Evolutionary conservation across 345 rosid genomes (phyloP), one percentile per base, ranked within the genome.

Genomic region (Salix arbutifolia): DNA sequence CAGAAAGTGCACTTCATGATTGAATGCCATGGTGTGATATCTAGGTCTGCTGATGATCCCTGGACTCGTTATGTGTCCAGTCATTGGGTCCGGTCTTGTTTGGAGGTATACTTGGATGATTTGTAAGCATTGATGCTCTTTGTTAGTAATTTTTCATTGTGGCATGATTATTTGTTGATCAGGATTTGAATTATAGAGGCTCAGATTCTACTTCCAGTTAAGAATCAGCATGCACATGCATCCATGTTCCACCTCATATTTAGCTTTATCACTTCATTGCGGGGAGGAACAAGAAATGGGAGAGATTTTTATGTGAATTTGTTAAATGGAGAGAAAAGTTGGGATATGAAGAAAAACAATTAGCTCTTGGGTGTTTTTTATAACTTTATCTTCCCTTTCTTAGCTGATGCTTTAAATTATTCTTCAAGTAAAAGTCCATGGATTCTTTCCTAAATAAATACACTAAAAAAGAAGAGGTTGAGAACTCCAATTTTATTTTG

Each of bases 81-180:
- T 82, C 99, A 96, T 48, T 96, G 99, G 98, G 82, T 93, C 77
- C 88, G 89, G 68, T 92, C 94, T 84, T 96, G 97, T 86, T 84
- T 91, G 83, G 92, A 93, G 97, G 97, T 95, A 84, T 73, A 64
- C 42, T n/a, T 78, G 74, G 50, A 23, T 69, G 52, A 37, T 38
- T 8, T 14, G 10, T 50, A 13, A 50, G 33, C 8, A 10, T 11
- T 72, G 23, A 16, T 35, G 13, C 65, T 30, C 21, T 56, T 50
- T 72, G n/a, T 48, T 12, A 21, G 18, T 56, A 42, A 44, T 19
- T 26, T 30, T 46, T 50, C 56, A 60, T 30, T 7, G 9, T 69
- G 11, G 21, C 35, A 23, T 26, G 65, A 10, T 52, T 37, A 50
- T 44, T 31, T 69, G 6, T 48, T 37, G 40, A 69, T 17, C 8